Evolutionary conservation across 345 rosid species (phyloP), one percentile per base, ranked within the genome.

Genomic region (Hibiscus tridactylites): DNA sequence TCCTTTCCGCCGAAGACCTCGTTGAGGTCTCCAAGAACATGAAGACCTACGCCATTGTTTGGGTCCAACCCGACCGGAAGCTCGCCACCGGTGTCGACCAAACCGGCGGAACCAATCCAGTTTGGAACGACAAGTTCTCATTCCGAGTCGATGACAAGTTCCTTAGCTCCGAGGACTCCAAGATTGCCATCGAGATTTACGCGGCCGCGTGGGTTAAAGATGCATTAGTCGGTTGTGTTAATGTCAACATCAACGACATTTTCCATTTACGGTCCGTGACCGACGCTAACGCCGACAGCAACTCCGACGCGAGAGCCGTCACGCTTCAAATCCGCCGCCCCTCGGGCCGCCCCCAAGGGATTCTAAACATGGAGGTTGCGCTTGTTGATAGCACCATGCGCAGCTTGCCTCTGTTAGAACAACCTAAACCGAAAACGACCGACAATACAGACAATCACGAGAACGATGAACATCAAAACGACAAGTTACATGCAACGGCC

Each of bases 121-220:
- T 79, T 0, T 96, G 99, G 98, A 89, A 96, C 16, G 99, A 96
- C 60, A 92, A 90, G 73, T 88, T 96, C 3, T 88, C 88, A 33
- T 92, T 96, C 49, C 84, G 90, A 0, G 91, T 96, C 0, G 90
- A 89, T 44, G 97, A 90, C 3, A 79, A 84, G 56, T 87, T 87
- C 57, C 76, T 89, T 5, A 76, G 81, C 37, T 73, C 85, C 0
- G 93, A 92, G 13, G 83, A 81, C 3, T 85, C 96, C 0, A 81
- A 85, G 1, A 81, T 96, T 8, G 84, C 81, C 61, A 84, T 96
- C 24, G 98, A 96, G 76, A 86, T 96, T 42, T 96, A 88, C 54
- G 90, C 96, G 0, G 94, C 96, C 0, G 95, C 98, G 0, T 96
- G 98, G 99, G 85, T 90, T 8, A 86, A 87, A 5, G 98, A 92